These are phyloP conservation scores for Sporisorium graminicola DNA, from an alignment of 1,284 basidiomycete genomes.

Conservation along the genomic window DNA sequence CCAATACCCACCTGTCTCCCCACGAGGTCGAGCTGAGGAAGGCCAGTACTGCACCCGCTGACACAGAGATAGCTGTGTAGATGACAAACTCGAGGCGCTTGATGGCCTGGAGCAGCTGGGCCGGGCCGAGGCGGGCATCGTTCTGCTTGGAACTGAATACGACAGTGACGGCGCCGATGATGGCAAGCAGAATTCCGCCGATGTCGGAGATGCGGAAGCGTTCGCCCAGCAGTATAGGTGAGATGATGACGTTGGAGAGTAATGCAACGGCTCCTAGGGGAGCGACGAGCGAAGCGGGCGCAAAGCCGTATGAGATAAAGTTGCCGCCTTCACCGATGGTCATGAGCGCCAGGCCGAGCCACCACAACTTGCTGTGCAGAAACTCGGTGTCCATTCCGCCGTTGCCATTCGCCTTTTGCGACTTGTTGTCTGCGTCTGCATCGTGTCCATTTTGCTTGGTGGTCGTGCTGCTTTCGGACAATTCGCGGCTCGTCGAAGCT, in stretches of 20 bases:
- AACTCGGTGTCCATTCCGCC: conserved; percentile 53
- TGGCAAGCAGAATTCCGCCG: conserved; percentile 75
- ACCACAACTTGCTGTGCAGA: conserved; percentile 81
- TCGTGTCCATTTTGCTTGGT: conserved; percentile 5
- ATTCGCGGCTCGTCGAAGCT: not conserved
- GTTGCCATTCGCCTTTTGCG: conserved; percentile 12
- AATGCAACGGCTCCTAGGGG: conserved; percentile 87
- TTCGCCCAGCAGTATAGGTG: conserved; percentile 80
- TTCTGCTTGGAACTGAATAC: conserved; percentile 79
- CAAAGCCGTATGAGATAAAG: conserved; percentile 83
- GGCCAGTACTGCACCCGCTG: conserved; percentile 36
- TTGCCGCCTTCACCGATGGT: conserved; percentile 91
- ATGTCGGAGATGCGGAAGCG: conserved; percentile 77
- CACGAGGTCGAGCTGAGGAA: conserved; percentile 73
- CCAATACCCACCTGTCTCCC: conserved; percentile 80
- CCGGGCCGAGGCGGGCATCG: conserved; percentile 54
- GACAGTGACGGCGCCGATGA: conserved; percentile 73
- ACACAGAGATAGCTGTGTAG: conserved; percentile 50
- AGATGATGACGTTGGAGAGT: conserved; percentile 93
- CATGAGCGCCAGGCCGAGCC: conserved; percentile 89
- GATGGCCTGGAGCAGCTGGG: conserved; percentile 56
- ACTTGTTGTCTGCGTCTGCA: not conserved
- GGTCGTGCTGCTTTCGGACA: not conserved
- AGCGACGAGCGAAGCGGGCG: conserved; percentile 93
- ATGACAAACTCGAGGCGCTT: conserved; percentile 59